Base-by-base conservation (phyloP, 1,284 basidiomycete species). In the Austroboletus olivaceoglutinosus region DNA sequence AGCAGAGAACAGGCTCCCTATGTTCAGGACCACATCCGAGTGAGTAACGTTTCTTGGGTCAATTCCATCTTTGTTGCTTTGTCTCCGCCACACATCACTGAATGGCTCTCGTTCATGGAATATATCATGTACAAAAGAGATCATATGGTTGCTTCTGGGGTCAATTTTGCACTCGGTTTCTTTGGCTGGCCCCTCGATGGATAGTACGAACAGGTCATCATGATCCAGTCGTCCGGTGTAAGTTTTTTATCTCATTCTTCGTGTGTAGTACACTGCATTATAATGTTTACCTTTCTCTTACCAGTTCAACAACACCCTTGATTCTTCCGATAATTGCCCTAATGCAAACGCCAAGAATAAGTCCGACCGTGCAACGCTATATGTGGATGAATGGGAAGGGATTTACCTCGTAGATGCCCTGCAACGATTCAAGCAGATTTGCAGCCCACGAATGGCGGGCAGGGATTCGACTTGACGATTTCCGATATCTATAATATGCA, bases 11-110 rank as follows among this genome's bases (percentile, higher is more conserved):
- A 81, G 78, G 6, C 72, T 91, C 39, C 89, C 92, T 6, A 88
- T 94, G 12, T 92, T 95, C 72, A 83, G 93, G 42, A 93, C 92
- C 0, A 90, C 90, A 68, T 91, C 89, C 4, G 87, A 92, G 81
- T 90, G 70, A 56, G 85, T 54, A 2, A 0, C 13, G 3, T 16
- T 15, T 43, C 16, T 38, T n/a, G n/a, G n/a, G n/a, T n/a, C n/a
- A n/a, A n/a, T 12, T 7, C 25, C 16, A 0, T 42, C 3, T 46
- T 29, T 2, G n/a, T n/a, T n/a, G n/a, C n/a, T n/a, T n/a, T n/a
- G n/a, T n/a, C n/a, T n/a, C n/a, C n/a, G n/a, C n/a, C n/a, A n/a
- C n/a, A n/a, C n/a, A n/a, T n/a, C n/a, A n/a, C n/a, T n/a, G n/a
- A n/a, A n/a, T n/a, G n/a, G n/a, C n/a, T n/a, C n/a, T n/a, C n/a